phyloP scores from a whole-genome alignment of 805 yeast genomes.

The Saccharomycopsis fodiens region DNA sequence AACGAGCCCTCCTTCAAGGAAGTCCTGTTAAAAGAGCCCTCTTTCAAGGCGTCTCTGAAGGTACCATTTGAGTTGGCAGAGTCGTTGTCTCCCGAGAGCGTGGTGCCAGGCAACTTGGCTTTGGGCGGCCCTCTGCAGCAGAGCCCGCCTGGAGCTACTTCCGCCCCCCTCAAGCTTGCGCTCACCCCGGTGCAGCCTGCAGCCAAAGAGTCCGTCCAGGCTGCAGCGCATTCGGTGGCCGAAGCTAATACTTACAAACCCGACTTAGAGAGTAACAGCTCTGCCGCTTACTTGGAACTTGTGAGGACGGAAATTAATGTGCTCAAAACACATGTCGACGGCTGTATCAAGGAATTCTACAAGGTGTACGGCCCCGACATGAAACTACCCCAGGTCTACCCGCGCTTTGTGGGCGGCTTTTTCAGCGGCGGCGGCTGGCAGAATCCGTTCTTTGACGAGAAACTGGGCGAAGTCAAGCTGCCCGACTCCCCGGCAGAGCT shows the following conservation, averaged over 20 bases:
- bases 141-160: no score
- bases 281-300: constrained; percentile 28
- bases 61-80: neutral
- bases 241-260: constrained; percentile 5
- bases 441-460: constrained; percentile 51
- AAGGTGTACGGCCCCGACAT: constrained; percentile 6
- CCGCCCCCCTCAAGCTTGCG: no score
- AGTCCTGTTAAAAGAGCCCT: no score
- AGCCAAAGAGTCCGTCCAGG: no score
- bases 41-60: no score
- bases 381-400: constrained; percentile 54
- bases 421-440: constrained; percentile 79
- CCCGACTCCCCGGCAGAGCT: constrained; percentile 20
- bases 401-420: constrained; percentile 56
- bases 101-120: neutral
- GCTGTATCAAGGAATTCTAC: constrained; percentile 7
- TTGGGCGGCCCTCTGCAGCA: constrained; percentile 1
- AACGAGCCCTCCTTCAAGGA: constrained; percentile 12
- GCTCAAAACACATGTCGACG: constrained; percentile 25
- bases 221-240: no score
- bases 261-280: constrained; percentile 6
- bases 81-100: neutral
- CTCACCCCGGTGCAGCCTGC: no score
- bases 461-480: constrained; percentile 25
- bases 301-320: constrained; percentile 34